Evolutionary conservation across 345 rosid genomes (phyloP), one percentile per base, ranked within the genome.

Genomic region (Eucalyptus curtisii): DNA sequence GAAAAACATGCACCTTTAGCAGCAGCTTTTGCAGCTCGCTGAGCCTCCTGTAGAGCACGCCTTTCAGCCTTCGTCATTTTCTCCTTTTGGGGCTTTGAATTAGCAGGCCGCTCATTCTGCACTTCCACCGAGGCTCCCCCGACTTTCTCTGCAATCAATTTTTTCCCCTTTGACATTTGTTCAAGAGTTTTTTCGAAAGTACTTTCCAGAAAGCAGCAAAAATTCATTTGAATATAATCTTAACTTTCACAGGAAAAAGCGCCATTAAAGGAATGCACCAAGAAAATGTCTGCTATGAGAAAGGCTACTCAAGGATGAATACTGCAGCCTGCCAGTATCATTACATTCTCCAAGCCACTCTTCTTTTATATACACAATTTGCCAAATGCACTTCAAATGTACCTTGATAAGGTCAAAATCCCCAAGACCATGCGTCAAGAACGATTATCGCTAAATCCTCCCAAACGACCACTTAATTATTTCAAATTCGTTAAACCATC

Each of bases 21-120:
- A 88, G 96, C 95, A 30, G 96, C 98, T 91, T 96, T 97, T 85
- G 97, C 98, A 90, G 99, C 98, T 68, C 99, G 91, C 90, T 97
- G 99, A 88, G 98, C 96, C 92, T 97, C 99, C 91, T 96, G 99
- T 91, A 96, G 87, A 37, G 99, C 97, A 88, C 99, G 95, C 90
- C 99, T 95, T 91, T 97, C 99, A 85, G 99, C 98, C 93, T 96
- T 97, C 6, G 98, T 92, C 57, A 97, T 94, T 89, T 97, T 96
- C 92, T 96, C 96, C 91, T 97, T 97, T 93, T 94, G 86, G 9
- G 96, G 86, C 91, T 96, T 95, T 49, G 95, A 90, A 57, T 66
- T 91, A 86, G 91, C 89, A 90, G 91, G 91, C 61, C 86, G 94
- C 49, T 94, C 95, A 89, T 93, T 93, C 71, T 94, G 94, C 80